Evolutionary conservation across 2,329 filamentous ascomycete genomes (phyloP).

Genomic region (Ophiocordyceps australis): DNA sequence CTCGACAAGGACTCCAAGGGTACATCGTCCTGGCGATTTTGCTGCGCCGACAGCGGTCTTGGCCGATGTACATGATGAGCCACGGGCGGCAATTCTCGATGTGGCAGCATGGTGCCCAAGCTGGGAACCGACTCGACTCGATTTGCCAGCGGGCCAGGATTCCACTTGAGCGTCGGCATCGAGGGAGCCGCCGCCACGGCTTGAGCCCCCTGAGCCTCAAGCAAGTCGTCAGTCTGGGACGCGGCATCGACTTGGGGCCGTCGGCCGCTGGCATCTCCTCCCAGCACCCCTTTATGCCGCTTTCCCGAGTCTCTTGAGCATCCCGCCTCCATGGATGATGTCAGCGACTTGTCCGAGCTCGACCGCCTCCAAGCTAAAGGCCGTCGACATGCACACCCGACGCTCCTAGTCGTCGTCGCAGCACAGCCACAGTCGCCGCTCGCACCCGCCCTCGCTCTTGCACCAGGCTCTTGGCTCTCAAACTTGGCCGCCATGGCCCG

Average conservation of each 20-base stretch:
- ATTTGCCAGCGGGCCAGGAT: neutral
- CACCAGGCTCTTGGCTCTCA: conserved; percentile 16
- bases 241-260: neutral
- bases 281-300: too few species aligned
- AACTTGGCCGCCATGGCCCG: conserved; percentile 34
- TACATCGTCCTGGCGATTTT: neutral
- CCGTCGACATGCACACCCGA: too few species aligned
- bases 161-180: neutral
- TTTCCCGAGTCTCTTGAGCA: neutral
- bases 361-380: neutral
- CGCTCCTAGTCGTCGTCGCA: too few species aligned
- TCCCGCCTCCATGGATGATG: neutral
- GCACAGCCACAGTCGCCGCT: conserved; percentile 1
- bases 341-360: neutral
- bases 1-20: neutral
- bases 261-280: neutral
- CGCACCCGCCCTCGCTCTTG: too few species aligned
- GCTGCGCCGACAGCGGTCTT: conserved; percentile 12
- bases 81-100: conserved; percentile 17
- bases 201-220: too few species aligned
- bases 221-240: neutral
- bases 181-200: neutral
- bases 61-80: conserved; percentile 17
- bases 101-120: conserved; percentile 18
- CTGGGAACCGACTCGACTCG: conserved; percentile 8